Evolutionary conservation across 176 grass and related monocot genomes (phyloP), one percentile per base, ranked within the genome.

Genomic region (Cymbopogon citratus): DNA sequence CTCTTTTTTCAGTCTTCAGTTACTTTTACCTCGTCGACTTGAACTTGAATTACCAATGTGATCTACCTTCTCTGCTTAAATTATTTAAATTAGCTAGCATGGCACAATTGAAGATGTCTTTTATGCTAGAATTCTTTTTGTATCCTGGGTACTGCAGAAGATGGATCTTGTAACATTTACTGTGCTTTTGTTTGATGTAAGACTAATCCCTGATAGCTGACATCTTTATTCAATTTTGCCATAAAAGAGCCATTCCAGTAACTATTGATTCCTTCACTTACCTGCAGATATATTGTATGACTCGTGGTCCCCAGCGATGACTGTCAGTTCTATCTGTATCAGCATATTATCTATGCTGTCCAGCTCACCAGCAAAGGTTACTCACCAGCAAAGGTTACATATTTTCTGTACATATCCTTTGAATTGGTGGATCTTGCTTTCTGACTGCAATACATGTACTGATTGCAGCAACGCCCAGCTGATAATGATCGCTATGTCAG

Each of bases 321-420:
- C 91, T 5, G 91, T 94, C 19, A 97, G 89, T 85, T 97, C 94
- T 44, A 75, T 97, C 33, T 97, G 91, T 80, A 94, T 97, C 74
- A 97, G 94, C 71, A 93, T 97, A 44, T 76, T 97, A 66, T 97
- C 94, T 18, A 97, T 97, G 94, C 25, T 97, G 60, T 97, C 94
- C 80, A 97, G 94, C 83, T 97, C 94, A 9, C 86, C 91, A 7
- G 89, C 67, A 0, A 97, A 97, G 94, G 94, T 97, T 85, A 69
- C 12, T 97, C 94, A 9, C 86, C 91, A 7, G 89, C 67, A 0
- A 97, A 97, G 94, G 94, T 97, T 85, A 69, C 12, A 66, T 13
- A 34, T 6, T 39, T 75, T 76, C 34, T 87, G 69, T 74, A 1
- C 36, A 59, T 69, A 26, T 52, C 35, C 8, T 74, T 19, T 68